Evolutionary conservation across 805 yeast species (phyloP).

Genomic region (Metschnikowia kofuensis): DNA sequence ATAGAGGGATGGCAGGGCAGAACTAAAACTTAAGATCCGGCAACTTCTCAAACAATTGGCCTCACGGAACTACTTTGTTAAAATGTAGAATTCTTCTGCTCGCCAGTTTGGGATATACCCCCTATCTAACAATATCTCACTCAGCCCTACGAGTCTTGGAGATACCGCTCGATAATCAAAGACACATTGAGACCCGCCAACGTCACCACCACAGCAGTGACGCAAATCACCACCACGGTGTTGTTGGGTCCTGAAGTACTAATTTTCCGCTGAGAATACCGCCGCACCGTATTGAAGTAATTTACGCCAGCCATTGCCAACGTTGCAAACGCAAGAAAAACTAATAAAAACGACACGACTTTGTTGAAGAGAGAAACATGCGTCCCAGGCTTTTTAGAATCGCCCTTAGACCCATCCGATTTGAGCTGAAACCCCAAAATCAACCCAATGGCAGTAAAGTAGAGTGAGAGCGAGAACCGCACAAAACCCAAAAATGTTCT

Average conservation of each 20-base stretch:
- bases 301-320: conserved; percentile 38
- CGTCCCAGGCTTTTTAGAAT: background rate
- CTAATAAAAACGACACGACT: conserved; percentile 35
- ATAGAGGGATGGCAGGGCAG: too few relatives aligned
- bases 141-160: conserved; percentile 1
- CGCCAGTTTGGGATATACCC: too few relatives aligned
- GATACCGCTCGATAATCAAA: conserved; percentile 19
- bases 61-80: too few relatives aligned
- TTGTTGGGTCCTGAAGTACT: conserved; percentile 33
- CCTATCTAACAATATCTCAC: background rate
- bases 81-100: too few relatives aligned
- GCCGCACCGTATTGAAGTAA: conserved; percentile 43
- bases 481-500: conserved; percentile 50
- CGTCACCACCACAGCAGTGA: conserved; percentile 33
- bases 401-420: background rate
- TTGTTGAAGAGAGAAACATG: conserved; percentile 9
- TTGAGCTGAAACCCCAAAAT: conserved; percentile 44
- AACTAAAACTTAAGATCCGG: too few relatives aligned
- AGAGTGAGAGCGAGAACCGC: conserved; percentile 43
- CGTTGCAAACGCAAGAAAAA: conserved; percentile 36
- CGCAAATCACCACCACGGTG: conserved; percentile 29
- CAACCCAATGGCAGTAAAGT: conserved; percentile 47
- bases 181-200: conserved; percentile 35
- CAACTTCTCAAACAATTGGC: too few relatives aligned
- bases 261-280: conserved; percentile 43